Percentiles rank a stretch among this genome's conserved stretches.
Evolutionary conservation across 23 red algal genomes (phyloP).

Genomic region (Chondrus crispus): DNA sequence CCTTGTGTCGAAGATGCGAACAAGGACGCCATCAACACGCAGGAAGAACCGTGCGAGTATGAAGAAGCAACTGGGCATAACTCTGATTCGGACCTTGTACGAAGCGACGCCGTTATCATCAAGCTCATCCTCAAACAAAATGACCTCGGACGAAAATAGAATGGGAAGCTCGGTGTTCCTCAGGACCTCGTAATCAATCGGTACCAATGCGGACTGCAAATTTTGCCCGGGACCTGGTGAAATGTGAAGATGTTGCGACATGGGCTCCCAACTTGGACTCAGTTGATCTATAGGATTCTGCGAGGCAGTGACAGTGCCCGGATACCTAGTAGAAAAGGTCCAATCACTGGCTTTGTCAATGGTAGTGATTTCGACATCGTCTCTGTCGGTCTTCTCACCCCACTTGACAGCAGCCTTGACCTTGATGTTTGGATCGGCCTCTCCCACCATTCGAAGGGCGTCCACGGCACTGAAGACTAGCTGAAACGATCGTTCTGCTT

Average conservation of each 20-base stretch:
- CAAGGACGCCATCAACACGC: slow-evolving; percentile 78
- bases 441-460: slow-evolving; percentile 52
- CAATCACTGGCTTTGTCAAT: slow-evolving; percentile 65
- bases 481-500: background rate
- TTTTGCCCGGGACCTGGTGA: background rate
- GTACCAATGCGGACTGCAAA: background rate
- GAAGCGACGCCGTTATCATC: slow-evolving; percentile 89
- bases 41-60: slow-evolving; percentile 85
- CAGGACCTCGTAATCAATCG: slow-evolving; percentile 60
- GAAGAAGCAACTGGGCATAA: slow-evolving; percentile 81
- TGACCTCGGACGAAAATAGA: slow-evolving; percentile 61
- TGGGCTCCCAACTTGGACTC: background rate
- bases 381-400: slow-evolving; percentile 8
- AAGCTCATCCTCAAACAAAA: slow-evolving; percentile 93
- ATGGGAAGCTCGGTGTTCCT: slow-evolving; percentile 68
- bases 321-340: slow-evolving; percentile 78
- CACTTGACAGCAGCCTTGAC: slow-evolving; percentile 55
- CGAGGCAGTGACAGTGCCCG: slow-evolving; percentile 19
- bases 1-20: slow-evolving; percentile 86
- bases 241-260: too few species aligned
- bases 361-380: slow-evolving; percentile 24
- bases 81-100: slow-evolving; percentile 76
- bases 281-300: background rate
- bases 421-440: slow-evolving; percentile 41
- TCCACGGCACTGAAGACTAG: slow-evolving; percentile 46